A percentile compares a stretch with the other conserved stretches of the same genome.
These are phyloP conservation scores for Baorangia bicolor DNA, from an alignment of 768 basidiomycete species.

Conservation along the genomic window DNA sequence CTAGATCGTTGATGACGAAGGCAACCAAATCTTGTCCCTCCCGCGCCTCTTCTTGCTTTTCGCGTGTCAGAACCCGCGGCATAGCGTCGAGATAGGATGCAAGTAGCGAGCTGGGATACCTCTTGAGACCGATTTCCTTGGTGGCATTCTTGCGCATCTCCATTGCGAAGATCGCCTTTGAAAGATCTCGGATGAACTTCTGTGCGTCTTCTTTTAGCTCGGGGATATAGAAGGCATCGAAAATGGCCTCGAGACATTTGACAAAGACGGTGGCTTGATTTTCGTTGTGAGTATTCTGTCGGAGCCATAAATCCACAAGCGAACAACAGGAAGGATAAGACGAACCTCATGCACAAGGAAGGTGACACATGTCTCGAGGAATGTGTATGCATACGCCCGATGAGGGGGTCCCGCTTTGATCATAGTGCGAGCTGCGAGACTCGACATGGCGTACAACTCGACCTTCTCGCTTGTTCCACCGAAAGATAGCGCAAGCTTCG, in stretches of 20 bases:
- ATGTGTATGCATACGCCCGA: constrained; percentile 60
- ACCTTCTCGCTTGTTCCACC: constrained; percentile 62
- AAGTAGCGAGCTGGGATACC: constrained; percentile 56
- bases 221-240: constrained; percentile 68
- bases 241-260: constrained; percentile 68
- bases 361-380: constrained; percentile 69
- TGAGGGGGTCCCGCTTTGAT: constrained; percentile 42
- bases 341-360: constrained; percentile 74
- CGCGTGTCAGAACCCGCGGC: constrained; percentile 70
- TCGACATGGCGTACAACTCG: constrained; percentile 62
- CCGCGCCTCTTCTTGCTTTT: constrained; percentile 56
- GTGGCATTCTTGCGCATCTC: constrained; percentile 66
- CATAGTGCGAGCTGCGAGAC: constrained; percentile 64
- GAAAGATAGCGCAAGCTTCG: constrained; percentile 73
- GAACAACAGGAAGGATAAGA: background rate
- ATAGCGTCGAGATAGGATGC: constrained; percentile 79
- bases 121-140: constrained; percentile 51
- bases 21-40: constrained; percentile 61
- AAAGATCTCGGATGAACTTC: constrained; percentile 65
- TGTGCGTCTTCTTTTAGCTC: constrained; percentile 72
- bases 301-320: constrained; percentile 6
- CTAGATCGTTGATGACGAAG: constrained; percentile 64
- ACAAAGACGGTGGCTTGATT: constrained; percentile 77
- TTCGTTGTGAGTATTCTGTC: constrained; percentile 66
- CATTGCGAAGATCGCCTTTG: constrained; percentile 66